Evolutionary conservation across 495 filamentous ascomycete species (phyloP), one percentile per base, ranked within the genome.

Genomic region (Annulohypoxylon stygium): DNA sequence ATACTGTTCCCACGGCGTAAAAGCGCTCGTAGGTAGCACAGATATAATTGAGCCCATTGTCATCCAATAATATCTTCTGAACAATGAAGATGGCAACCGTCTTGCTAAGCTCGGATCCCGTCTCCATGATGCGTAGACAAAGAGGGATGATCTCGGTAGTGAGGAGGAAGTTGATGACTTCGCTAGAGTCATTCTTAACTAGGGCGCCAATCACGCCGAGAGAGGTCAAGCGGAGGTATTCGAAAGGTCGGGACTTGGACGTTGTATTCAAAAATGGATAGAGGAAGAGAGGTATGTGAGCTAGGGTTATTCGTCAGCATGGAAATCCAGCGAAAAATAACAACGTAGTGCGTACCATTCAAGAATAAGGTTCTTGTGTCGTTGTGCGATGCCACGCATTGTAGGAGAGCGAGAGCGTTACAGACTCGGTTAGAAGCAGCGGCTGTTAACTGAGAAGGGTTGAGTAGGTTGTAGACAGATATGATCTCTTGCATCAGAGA

Each of bases 21-120:
- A 99, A 99, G n/a, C 96, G 87, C 83, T 99, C 96, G 78, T 99
- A 99, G 5, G 96, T 99, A 64, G 97, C 95, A 81, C 96, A 99
- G 66, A 99, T 99, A 80, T 99, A 99, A 43, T 93, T 93, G 67
- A 99, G 86, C n/a, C 96, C 96, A 78, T 96, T 93, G 74, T 99
- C 96, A 78, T 99, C 96, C 3, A 99, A 86, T 43, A 99, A 83
- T 37, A 99, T 99, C 83, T 99, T 99, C 84, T 99, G 96, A n/a
- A 99, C 96, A 76, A 99, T 99, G 84, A 99, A 99, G 70, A 99
- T 99, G 39, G 96, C 96, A 8, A 99, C 96, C 1, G 96, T 99
- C 85, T 99, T 99, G 86, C 94, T 97, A 50, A 99, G 86, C 79
- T 99, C 96, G 0, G 96, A 98, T 36, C 97, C 97, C 0, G 96